Percentiles rank a stretch among this genome's conserved stretches.
These are phyloP conservation scores for Saussurea involucrata DNA, from an alignment of 129 eudicot genomes.

Conservation along the genomic window DNA sequence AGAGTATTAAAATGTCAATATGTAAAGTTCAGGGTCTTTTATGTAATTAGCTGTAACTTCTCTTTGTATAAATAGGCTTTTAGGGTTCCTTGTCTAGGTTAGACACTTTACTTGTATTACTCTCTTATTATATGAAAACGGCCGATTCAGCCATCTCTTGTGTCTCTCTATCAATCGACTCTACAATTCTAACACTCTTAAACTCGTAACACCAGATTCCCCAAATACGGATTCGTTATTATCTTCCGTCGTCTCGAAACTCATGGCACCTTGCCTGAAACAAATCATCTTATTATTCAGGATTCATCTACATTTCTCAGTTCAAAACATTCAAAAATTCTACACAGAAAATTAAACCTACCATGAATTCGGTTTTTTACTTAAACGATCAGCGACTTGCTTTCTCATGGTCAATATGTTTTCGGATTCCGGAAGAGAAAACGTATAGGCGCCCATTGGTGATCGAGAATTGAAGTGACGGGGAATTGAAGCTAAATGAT, in stretches of 20 bases:
- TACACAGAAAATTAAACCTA: slow-evolving; percentile 1
- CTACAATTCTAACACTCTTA: too few relatives aligned
- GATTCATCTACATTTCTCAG: background rate
- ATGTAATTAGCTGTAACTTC: too few relatives aligned
- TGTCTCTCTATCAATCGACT: too few relatives aligned
- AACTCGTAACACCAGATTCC: too few relatives aligned
- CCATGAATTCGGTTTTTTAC: slow-evolving; percentile 25
- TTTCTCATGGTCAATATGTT: slow-evolving; percentile 23
- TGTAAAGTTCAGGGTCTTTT: too few relatives aligned
- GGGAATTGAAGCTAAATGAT: background rate
- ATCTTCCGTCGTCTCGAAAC: slow-evolving; percentile 9
- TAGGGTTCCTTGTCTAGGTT: too few relatives aligned
- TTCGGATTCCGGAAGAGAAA: slow-evolving; percentile 9
- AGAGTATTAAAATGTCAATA: too few relatives aligned
- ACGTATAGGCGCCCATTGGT: slow-evolving; percentile 50
- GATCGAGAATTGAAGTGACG: background rate
- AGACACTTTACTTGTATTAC: too few relatives aligned
- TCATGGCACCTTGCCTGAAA: slow-evolving; percentile 31
- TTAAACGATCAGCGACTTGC: slow-evolving; percentile 12
- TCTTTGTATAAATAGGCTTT: too few relatives aligned
- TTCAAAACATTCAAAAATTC: background rate
- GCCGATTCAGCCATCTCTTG: too few relatives aligned
- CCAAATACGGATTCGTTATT: too few relatives aligned
- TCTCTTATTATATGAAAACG: too few relatives aligned
- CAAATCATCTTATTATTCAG: background rate